Percentiles rank a stretch among this genome's conserved stretches.
phyloP scores from a whole-genome alignment of 495 filamentous ascomycete species.

The Venustampulla echinocandica region DNA sequence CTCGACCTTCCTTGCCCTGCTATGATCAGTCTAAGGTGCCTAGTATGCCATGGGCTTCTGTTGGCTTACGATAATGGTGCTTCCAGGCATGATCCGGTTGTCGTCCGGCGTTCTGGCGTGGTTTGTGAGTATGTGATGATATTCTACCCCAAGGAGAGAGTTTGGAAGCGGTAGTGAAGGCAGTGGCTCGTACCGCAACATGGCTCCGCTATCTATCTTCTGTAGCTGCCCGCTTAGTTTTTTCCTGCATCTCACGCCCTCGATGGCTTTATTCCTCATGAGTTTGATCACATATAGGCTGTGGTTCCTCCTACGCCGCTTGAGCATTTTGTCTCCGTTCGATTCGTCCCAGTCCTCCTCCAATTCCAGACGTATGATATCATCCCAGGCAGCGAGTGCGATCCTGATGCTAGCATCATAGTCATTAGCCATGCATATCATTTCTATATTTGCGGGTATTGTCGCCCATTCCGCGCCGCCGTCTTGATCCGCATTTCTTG shows the following conservation, averaged over 20 bases:
- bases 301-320: constrained; percentile 1
- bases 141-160: too few species aligned
- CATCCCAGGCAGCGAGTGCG: constrained; percentile 8
- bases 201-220: not conserved
- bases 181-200: constrained; percentile 2
- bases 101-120: too few species aligned
- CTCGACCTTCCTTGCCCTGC: too few species aligned
- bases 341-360: not conserved
- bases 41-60: too few species aligned
- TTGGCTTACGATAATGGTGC: too few species aligned
- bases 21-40: too few species aligned
- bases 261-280: constrained; percentile 5
- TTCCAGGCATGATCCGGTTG: too few species aligned
- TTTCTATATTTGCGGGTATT: not conserved
- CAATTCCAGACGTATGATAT: constrained; percentile 1
- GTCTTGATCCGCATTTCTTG: not conserved
- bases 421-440: constrained; percentile 1
- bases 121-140: too few species aligned
- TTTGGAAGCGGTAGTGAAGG: too few species aligned
- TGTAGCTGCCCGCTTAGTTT: constrained; percentile 9
- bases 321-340: constrained; percentile 2
- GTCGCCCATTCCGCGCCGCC: not conserved
- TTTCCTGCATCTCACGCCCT: constrained; percentile 7
- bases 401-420: constrained; percentile 11
- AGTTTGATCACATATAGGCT: constrained; percentile 7